Conservation (phyloP, 208 protist genomes). For the Herpetomonas samuelpessoai region DNA sequence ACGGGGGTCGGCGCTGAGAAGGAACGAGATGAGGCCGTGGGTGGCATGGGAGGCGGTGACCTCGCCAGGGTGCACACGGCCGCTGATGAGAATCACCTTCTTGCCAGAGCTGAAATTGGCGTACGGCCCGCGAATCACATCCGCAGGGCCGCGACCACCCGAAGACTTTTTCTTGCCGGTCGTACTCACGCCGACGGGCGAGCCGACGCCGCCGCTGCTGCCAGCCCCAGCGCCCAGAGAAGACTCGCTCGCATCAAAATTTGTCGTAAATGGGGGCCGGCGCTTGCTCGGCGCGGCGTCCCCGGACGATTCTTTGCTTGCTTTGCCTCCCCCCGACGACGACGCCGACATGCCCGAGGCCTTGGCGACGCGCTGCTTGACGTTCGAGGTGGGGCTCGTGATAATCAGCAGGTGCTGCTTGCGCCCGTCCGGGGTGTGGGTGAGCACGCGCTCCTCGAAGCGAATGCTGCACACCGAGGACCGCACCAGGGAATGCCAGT, state of each 20-base stretch:
- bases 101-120: constrained; percentile 74
- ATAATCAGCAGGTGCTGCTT: constrained; percentile 84
- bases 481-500: constrained; percentile 70
- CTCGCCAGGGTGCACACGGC: constrained; percentile 93
- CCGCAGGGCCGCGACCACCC: not conserved
- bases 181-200: not conserved
- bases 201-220: not conserved
- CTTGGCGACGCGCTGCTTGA: constrained; percentile 10
- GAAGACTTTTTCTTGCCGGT: not conserved
- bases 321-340: not conserved
- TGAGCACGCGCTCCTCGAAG: constrained; percentile 84
- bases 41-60: constrained; percentile 87
- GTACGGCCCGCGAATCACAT: constrained; percentile 53
- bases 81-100: constrained; percentile 84
- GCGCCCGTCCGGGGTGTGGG: constrained; percentile 69
- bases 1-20: constrained; percentile 37
- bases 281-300: not conserved
- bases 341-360: not conserved
- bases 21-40: constrained; percentile 89
- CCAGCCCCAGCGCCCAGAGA: too few species aligned
- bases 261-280: not conserved
- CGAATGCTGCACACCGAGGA: constrained; percentile 45
- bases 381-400: constrained; percentile 38
- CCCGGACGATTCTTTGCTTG: not conserved
- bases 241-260: not conserved